phyloP scores from a whole-genome alignment of 257 asterid genomes.

The Gardenia jasminoides region DNA sequence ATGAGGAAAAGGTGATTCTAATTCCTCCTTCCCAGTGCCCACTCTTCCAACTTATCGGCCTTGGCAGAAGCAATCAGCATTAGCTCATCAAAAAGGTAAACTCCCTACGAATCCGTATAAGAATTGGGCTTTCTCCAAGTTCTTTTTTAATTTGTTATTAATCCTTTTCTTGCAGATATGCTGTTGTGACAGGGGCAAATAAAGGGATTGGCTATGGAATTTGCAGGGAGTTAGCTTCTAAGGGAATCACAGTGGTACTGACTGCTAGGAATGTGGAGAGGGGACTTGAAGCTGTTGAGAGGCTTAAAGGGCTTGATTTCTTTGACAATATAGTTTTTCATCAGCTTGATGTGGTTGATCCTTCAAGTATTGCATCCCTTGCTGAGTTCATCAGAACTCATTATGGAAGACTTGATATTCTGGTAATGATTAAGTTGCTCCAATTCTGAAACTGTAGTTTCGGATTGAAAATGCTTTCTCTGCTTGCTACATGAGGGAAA shows the following conservation, averaged over 20 bases:
- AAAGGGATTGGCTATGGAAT: background rate
- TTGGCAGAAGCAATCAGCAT: too few relatives aligned
- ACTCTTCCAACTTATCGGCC: too few relatives aligned
- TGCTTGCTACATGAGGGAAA: too few relatives aligned
- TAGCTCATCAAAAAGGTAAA: too few relatives aligned
- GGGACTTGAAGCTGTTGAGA: conserved; percentile 43
- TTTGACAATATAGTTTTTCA: conserved; percentile 33
- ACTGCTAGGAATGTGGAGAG: conserved; percentile 42
- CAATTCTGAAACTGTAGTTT: background rate
- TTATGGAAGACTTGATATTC: conserved; percentile 45
- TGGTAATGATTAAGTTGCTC: conserved; percentile 23
- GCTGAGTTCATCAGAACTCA: conserved; percentile 25
- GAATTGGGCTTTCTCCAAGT: too few relatives aligned
- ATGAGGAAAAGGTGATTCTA: too few relatives aligned
- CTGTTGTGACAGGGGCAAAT: too few relatives aligned
- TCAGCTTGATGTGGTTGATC: conserved; percentile 44
- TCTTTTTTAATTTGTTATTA: too few relatives aligned
- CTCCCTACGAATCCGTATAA: too few relatives aligned
- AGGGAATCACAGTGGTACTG: conserved; percentile 34
- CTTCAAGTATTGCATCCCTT: conserved; percentile 29
- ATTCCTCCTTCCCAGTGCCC: too few relatives aligned
- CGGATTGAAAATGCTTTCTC: too few relatives aligned
- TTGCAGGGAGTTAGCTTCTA: background rate
- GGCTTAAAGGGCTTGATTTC: conserved; percentile 31
- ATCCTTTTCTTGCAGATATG: too few relatives aligned